Base-by-base conservation (phyloP, 768 basidiomycete genomes). In the Mycena filopes region DNA sequence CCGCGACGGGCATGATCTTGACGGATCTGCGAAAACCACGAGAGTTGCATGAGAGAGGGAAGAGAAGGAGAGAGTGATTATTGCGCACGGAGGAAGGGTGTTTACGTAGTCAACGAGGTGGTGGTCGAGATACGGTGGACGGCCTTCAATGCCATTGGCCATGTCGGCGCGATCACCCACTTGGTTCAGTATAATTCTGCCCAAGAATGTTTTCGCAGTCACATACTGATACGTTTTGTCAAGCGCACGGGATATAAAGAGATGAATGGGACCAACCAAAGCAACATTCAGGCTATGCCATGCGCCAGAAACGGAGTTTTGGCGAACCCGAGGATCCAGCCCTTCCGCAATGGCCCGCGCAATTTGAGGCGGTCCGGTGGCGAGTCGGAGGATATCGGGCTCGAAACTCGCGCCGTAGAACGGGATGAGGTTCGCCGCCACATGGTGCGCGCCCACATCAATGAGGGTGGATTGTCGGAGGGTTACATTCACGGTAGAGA, bases 81-180 rank as follows among this genome's bases (percentile, higher is more conserved):
- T n/a, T 1, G 28, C 67, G n/a, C 47, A 68, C 63, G 68, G 60
- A 4, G 68, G 68, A 18, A 70, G 56, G 8, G 29, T 54, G 53
- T 60, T 70, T 23, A 67, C 58, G 36, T 70, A 70, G 47, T 70
- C 69, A 33, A 70, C 66, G 10, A 70, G 57, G 16, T 56, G 65
- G 33, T 70, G 69, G 28, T 70, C 62, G 16, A 67, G 54, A 26
- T 49, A 67, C 0, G 66, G 15, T 28, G 51, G 41, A 2, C 68
- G 63, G 21, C 50, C 57, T 43, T 69, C 65, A 26, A 69, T 21
- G 5, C 61, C 59, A 42, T 67, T 60, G 8, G 28, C 46, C 66
- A 70, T 70, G 25, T 70, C 65, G 20, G 40, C 38, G 18, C 60
- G 69, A 45, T 70, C 69, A 1, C 66, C 69, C 8, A 48, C 54